Base-by-base conservation (phyloP, 768 basidiomycete genomes). In the Tricholomella constricta region DNA sequence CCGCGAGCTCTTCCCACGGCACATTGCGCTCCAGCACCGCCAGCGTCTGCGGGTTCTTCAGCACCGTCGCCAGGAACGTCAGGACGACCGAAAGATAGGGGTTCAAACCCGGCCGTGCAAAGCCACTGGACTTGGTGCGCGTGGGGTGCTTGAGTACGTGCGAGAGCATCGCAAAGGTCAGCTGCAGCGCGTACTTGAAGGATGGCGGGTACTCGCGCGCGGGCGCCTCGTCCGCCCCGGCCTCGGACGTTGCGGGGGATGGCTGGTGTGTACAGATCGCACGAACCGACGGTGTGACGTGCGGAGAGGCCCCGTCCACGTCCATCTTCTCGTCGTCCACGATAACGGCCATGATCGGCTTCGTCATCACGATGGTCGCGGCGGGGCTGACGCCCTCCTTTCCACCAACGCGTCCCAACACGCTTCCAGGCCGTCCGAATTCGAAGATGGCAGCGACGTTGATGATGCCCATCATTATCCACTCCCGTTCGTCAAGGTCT, bases 401-500 rank as follows among this genome's bases (percentile, higher is more conserved):
- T 23, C 78, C 83, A 12, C 87, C 81, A 3, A 82, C 74, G 56
- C 79, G 85, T 47, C 84, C 79, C 43, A 98, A 70, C 5, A 91
- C 71, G 2, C 92, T 86, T 5, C 78, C 79, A 2, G 85, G 77
- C 23, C 84, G 78, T 29, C 97, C 96, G 61, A 95, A 98, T 69
- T 98, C 94, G 62, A 98, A 74, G 8, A 97, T 69, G 0, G 89
- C 82, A 4, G 83, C 78, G 27, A 98, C 77, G 67, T 96, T 96
- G 60, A 92, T 77, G 41, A 89, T 74, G 0, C 84, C 96, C 92
- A 98, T 96, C 89, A 95, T 94, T 60, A 92, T 87, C 97, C 97
- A 99, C 51, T 96, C 92, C 25, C 86, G 84, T 64, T 86, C 88
- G 58, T 89, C 83, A 0, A 84, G 86, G 9, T 82, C 84, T 55